Conservation (phyloP, 75 land plant genomes). For the Gnetum montanum region DNA sequence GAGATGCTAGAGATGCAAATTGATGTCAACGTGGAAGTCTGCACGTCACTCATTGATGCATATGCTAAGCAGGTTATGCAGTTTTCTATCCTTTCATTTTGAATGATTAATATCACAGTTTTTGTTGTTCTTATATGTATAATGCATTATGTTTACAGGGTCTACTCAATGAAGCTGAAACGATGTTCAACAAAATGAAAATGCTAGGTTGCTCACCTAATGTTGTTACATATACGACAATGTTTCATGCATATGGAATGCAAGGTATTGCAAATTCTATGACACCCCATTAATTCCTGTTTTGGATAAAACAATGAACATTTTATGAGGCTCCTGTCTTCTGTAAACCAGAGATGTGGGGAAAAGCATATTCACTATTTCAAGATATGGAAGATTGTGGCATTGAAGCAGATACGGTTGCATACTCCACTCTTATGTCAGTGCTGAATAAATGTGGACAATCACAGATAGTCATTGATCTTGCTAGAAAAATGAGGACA, state of each 20-base stretch:
- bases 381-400: constrained; percentile 59
- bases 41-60: constrained; percentile 65
- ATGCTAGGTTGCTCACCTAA: constrained; percentile 53
- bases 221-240: constrained; percentile 71
- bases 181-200: constrained; percentile 53
- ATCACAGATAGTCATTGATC: constrained; percentile 37
- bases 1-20: constrained; percentile 51
- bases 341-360: constrained; percentile 44
- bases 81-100: background rate
- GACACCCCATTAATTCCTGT: background rate
- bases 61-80: constrained; percentile 69
- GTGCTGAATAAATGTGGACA: constrained; percentile 63
- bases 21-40: constrained; percentile 60
- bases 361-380: constrained; percentile 51
- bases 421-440: constrained; percentile 64
- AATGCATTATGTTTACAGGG: constrained; percentile 38
- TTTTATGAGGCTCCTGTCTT: background rate
- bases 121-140: background rate
- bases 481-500: constrained; percentile 53
- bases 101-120: no score
- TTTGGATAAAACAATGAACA: background rate
- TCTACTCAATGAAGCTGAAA: constrained; percentile 57
- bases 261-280: constrained; percentile 31
- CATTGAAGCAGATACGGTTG: constrained; percentile 55
- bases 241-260: constrained; percentile 61